Percentiles rank a stretch among this genome's conserved stretches.
Evolutionary conservation across 2,329 filamentous ascomycete genomes (phyloP).

Genomic region (Phaeosphaeriaceae sp.): DNA sequence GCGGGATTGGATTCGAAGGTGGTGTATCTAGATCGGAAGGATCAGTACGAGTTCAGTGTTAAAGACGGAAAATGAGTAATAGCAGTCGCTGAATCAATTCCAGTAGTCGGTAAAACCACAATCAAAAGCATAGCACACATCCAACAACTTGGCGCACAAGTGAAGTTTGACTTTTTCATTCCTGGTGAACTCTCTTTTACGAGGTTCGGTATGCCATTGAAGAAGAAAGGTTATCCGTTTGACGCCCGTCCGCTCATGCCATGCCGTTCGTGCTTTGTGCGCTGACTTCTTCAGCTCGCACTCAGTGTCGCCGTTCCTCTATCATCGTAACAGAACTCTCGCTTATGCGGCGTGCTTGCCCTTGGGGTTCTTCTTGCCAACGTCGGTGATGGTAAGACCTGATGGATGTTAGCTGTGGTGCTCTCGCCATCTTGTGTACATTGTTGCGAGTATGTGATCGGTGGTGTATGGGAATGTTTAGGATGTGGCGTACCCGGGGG

Average conservation of each 20-base stretch:
- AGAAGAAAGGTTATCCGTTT: slow-evolving; percentile 41
- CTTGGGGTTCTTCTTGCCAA: slow-evolving; percentile 69
- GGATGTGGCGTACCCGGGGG: slow-evolving; percentile 79
- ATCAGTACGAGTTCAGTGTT: slow-evolving; percentile 64
- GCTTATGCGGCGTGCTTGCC: slow-evolving; percentile 55
- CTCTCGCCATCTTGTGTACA: neutral
- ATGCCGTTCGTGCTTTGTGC: slow-evolving; percentile 24
- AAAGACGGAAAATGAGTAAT: slow-evolving; percentile 25
- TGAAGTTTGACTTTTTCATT: slow-evolving; percentile 43
- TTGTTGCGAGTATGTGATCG: neutral
- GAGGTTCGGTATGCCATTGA: slow-evolving; percentile 41
- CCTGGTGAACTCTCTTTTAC: slow-evolving; percentile 27
- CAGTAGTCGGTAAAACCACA: slow-evolving; percentile 4
- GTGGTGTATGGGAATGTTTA: neutral
- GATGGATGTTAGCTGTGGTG: slow-evolving; percentile 20
- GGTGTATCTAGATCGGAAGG: slow-evolving; percentile 66
- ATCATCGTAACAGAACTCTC: slow-evolving; percentile 10
- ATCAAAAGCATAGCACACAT: neutral
- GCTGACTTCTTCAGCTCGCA: slow-evolving; percentile 12
- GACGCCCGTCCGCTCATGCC: slow-evolving; percentile 39
- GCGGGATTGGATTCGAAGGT: slow-evolving; percentile 61
- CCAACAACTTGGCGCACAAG: slow-evolving; percentile 4
- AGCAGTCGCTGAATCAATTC: too few species aligned
- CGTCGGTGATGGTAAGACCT: slow-evolving; percentile 67
- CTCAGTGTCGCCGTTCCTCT: slow-evolving; percentile 9